Percentiles rank a stretch among this genome's conserved stretches.
Conservation (phyloP, 169 alveolate genomes). For the Cytauxzoon felis region DNA sequence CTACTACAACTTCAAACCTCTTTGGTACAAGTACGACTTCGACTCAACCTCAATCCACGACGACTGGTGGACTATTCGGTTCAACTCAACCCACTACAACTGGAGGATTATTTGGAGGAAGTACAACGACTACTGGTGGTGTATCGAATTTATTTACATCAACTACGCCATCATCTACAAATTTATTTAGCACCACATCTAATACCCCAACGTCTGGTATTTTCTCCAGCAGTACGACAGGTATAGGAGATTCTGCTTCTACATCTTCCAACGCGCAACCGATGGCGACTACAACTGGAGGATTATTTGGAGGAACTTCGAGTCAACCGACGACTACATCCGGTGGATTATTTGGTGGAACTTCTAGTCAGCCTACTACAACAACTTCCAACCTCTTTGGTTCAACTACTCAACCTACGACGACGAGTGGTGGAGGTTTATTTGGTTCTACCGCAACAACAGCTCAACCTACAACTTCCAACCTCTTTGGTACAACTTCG, state of each 20-base stretch:
- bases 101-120: neutral
- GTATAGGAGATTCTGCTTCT: too few relatives aligned
- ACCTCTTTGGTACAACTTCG: slow-evolving; percentile 1
- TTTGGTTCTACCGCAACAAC: slow-evolving; percentile 15
- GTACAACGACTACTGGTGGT: neutral
- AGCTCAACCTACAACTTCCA: neutral
- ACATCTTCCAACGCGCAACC: too few relatives aligned
- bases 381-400: slow-evolving; percentile 27
- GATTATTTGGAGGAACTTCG: neutral
- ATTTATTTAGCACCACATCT: neutral
- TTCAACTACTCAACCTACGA: neutral
- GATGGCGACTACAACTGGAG: too few relatives aligned
- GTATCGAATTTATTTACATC: neutral
- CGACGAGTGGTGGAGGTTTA: slow-evolving; percentile 24
- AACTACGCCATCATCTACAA: slow-evolving; percentile 1
- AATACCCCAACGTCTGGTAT: neutral
- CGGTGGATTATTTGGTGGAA: neutral
- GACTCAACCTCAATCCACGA: too few relatives aligned
- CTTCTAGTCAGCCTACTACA: neutral
- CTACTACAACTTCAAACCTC: too few relatives aligned
- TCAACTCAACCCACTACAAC: too few relatives aligned
- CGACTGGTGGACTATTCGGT: too few relatives aligned
- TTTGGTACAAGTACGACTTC: neutral
- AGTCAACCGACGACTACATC: slow-evolving; percentile 1
- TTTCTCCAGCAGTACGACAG: slow-evolving; percentile 4